Base-by-base conservation (phyloP, 768 basidiomycete species). In the Filobasidium floriforme region DNA sequence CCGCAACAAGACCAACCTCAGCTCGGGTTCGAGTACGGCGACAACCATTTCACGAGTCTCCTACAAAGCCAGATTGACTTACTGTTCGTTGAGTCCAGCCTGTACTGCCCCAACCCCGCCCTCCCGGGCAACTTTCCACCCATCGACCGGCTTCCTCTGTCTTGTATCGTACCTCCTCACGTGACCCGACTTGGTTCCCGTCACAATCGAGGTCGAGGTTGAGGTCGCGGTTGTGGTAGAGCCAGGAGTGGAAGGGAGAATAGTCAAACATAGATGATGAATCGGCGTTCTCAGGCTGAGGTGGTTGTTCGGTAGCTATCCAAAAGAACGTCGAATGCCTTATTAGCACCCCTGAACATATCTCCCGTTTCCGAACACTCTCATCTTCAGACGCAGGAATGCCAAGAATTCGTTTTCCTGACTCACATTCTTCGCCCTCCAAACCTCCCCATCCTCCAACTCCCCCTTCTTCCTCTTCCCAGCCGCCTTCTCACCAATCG, bases 341-440 rank as follows among this genome's bases (percentile, higher is more conserved):
- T 37, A 37, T 37, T 37, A 37, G 9, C 32, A 37, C 32, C 32
- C 32, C 32, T 37, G 32, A 37, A 4, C n/a, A n/a, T n/a, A n/a
- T n/a, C n/a, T n/a, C n/a, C n/a, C n/a, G n/a, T n/a, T n/a, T n/a
- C n/a, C n/a, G n/a, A n/a, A n/a, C n/a, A n/a, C n/a, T 9, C 32
- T 37, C 32, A 9, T 37, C 32, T 9, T 37, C 32, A 37, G 32
- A 9, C 32, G 9, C 32, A 9, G 9, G 32, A 37, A 37, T 3
- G 32, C 9, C 32, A 37, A 37, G 9, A 37, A n/a, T n/a, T n/a
- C n/a, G n/a, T n/a, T n/a, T n/a, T 49, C 46, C 46, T 49, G 18
- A 70, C 74, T 67, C 63, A 78, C 77, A 70, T 76, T 76, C 68
- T 73, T 78, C 12, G 76, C 77, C 59, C 74, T 69, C 77, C 77